A percentile compares a stretch with the other conserved stretches of the same genome.
These are phyloP conservation scores for Cyberlindnera maritima DNA, from an alignment of 805 yeast genomes.

Conservation along the genomic window DNA sequence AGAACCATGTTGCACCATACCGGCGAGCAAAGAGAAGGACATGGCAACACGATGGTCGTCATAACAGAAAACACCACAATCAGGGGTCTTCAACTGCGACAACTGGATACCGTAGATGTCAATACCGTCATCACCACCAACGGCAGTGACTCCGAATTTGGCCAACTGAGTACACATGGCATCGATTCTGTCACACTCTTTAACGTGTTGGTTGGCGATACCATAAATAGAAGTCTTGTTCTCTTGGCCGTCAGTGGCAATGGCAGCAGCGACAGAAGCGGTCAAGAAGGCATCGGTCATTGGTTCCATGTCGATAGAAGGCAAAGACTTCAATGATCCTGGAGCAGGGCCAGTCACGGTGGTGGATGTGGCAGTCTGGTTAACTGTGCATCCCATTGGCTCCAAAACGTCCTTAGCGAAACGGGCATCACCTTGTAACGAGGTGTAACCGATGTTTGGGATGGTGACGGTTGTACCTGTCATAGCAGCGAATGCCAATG, in stretches of 20 bases:
- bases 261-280: constrained; percentile 96
- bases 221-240: constrained; percentile 79
- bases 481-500: constrained; percentile 95
- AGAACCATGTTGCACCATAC: constrained; percentile 50
- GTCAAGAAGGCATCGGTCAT: constrained; percentile 99
- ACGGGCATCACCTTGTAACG: constrained; percentile 95
- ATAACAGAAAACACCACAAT: constrained; percentile 66
- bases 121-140: constrained; percentile 90
- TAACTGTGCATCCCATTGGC: constrained; percentile 94
- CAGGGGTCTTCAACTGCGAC: constrained; percentile 53
- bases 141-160: constrained; percentile 84
- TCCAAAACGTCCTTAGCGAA: constrained; percentile 89
- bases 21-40: constrained; percentile 89
- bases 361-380: constrained; percentile 80
- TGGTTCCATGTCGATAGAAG: constrained; percentile 94
- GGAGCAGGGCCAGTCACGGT: constrained; percentile 87
- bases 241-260: constrained; percentile 51
- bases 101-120: constrained; percentile 70
- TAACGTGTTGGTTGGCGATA: constrained; percentile 96
- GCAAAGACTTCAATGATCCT: constrained; percentile 66
- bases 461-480: constrained; percentile 90
- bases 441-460: constrained; percentile 89
- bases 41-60: constrained; percentile 98
- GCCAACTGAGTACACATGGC: constrained; percentile 91
- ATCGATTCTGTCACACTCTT: constrained; percentile 92